Evolutionary conservation across 2,329 filamentous ascomycete genomes (phyloP).

Genomic region (Fusarium sororula): DNA sequence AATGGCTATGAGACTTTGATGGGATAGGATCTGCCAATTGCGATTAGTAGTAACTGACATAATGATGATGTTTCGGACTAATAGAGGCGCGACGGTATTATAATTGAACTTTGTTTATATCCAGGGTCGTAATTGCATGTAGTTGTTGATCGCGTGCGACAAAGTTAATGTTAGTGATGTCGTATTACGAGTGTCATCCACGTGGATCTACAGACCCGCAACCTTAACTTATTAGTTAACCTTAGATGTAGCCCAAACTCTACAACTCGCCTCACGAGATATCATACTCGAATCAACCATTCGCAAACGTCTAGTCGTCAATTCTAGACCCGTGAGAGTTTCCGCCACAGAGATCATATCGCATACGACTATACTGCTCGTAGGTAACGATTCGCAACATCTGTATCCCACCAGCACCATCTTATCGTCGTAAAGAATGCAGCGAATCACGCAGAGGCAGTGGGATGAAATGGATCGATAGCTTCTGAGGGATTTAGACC

Average conservation of each 20-base stretch:
- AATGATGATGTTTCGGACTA: not conserved
- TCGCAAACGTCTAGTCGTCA: not conserved
- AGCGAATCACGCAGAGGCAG: not conserved
- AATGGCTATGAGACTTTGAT: conserved; percentile 44
- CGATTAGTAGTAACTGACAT: not conserved
- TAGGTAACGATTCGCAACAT: not conserved
- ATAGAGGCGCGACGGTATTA: not conserved
- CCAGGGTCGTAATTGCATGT: not conserved
- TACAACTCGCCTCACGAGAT: not conserved
- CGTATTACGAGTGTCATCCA: not conserved
- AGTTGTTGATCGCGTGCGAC: not conserved
- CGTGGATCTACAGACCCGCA: not conserved
- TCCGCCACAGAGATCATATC: not conserved
- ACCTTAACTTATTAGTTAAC: not conserved
- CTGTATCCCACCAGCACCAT: not conserved
- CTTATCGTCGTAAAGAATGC: not conserved
- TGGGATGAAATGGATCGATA: not conserved
- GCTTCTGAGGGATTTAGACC: not conserved
- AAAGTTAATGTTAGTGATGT: not conserved
- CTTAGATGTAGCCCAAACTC: not conserved
- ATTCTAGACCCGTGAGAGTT: not conserved
- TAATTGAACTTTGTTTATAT: not conserved
- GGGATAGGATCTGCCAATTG: conserved; percentile 24
- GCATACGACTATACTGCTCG: not conserved
- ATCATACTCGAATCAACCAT: not conserved